Conservation (phyloP, 2,329 filamentous ascomycete species). For the Aspergillus sp. region DNA sequence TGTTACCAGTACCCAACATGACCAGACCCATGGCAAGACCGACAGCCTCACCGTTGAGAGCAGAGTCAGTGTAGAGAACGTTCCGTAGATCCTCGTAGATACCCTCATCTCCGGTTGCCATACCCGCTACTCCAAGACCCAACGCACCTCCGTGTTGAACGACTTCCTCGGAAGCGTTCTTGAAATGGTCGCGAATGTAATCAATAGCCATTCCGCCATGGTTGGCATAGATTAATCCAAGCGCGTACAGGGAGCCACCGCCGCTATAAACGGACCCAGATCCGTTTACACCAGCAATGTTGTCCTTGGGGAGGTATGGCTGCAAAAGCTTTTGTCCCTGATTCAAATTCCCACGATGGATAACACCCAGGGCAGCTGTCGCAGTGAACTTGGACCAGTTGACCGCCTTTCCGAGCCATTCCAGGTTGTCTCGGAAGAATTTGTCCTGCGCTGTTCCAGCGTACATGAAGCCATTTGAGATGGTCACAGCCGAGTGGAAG, state of each 20-base stretch:
- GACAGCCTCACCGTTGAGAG: conserved; percentile 94
- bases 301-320: conserved; percentile 81
- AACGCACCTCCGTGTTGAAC: conserved; percentile 96
- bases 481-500: conserved; percentile 95
- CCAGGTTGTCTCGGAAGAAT: conserved; percentile 96
- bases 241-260: conserved; percentile 91
- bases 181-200: conserved; percentile 49
- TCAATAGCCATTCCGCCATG: conserved; percentile 80
- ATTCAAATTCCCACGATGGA: conserved; percentile 90
- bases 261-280: conserved; percentile 92
- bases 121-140: conserved; percentile 92
- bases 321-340: conserved; percentile 92
- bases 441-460: conserved; percentile 97
- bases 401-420: conserved; percentile 96
- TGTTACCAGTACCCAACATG: conserved; percentile 97
- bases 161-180: conserved; percentile 65
- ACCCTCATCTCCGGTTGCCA: conserved; percentile 88
- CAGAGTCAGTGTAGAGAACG: conserved; percentile 89
- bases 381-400: conserved; percentile 99
- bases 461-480: conserved; percentile 99
- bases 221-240: conserved; percentile 95
- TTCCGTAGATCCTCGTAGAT: conserved; percentile 89
- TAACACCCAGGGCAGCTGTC: conserved; percentile 91
- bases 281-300: conserved; percentile 62
- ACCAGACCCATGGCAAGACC: conserved; percentile 95